Evolutionary conservation across 805 yeast species (phyloP), one percentile per base, ranked within the genome.

Genomic region (Maudiozyma serrabonitensis): DNA sequence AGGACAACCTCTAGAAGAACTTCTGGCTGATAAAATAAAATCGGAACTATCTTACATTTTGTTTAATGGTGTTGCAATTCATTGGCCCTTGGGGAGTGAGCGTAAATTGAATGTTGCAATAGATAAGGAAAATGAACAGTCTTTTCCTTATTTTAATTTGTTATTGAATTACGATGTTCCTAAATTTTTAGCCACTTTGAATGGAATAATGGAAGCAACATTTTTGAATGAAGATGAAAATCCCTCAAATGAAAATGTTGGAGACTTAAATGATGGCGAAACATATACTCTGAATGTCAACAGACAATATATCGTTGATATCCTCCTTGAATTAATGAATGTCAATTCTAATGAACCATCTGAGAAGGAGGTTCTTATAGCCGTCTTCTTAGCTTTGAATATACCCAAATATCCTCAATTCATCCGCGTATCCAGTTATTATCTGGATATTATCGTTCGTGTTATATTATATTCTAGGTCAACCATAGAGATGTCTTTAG

Each of bases 351-450:
- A 71, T 67, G 34, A 51, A 56, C 13, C 64, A 71, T 41, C 59
- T 66, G 6, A 50, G 55, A 0, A 50, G 50, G 69, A 37, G 53
- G 65, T 40, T 18, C 21, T 45, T 2, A 63, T 87, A 46, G 74
- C 87, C 2, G 76, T 87, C 3, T 93, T 91, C 59, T 65, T 91
- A 34, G 86, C 91, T 0, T 67, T 91, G 50, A 90, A 86, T 60
- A 80, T 82, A 53, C 84, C 96, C 2, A 93, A 91, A 61, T 91
- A 85, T 63, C 73, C 79, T 12, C 99, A 91, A 64, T 90, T 87
- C 53, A 74, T 91, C 11, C 73, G 87, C 42, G 63, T 93, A 1
- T 76, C 89, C 0, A 93, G 82, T 49, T 70, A 79, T 1, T 67
- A 72, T 2, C 61, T 85, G 41, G 74, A 75, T 6, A 61, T 64